Evolutionary conservation across 106 monocot genomes (phyloP).

Genomic region (Narthecium ossifragum): DNA sequence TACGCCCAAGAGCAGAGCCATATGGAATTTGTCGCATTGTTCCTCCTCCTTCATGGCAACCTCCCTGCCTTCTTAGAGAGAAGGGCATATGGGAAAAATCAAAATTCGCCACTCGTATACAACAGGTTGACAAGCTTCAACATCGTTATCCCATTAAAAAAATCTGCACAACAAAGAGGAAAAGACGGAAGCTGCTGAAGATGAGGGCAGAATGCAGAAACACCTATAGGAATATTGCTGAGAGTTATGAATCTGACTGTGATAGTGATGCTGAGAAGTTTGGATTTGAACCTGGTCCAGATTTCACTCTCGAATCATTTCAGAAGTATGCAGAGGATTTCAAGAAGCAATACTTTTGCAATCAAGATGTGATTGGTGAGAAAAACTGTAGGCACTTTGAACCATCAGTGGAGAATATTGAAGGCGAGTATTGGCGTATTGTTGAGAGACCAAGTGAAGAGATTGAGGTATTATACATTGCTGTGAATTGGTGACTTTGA

Average conservation of each 20-base stretch:
- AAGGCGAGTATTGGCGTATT: constrained; percentile 36
- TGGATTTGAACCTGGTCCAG: constrained; percentile 29
- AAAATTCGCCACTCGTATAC: constrained; percentile 23
- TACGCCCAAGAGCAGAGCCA: constrained; percentile 19
- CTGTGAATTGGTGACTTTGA: too few relatives aligned
- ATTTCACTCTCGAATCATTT: constrained; percentile 28
- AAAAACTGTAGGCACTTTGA: neutral
- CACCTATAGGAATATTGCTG: constrained; percentile 6
- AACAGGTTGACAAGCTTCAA: constrained; percentile 28
- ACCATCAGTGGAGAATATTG: constrained; percentile 24
- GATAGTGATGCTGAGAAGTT: constrained; percentile 21
- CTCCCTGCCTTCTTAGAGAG: constrained; percentile 32
- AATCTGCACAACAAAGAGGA: constrained; percentile 6
- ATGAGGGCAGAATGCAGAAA: constrained; percentile 8
- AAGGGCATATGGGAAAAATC: constrained; percentile 16
- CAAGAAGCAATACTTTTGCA: constrained; percentile 17
- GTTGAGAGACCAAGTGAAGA: constrained; percentile 35
- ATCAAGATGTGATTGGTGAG: constrained; percentile 1
- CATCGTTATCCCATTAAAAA: constrained; percentile 13
- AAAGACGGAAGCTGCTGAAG: constrained; percentile 12
- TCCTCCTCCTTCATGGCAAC: constrained; percentile 34
- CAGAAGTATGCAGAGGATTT: constrained; percentile 27
- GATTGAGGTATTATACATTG: constrained; percentile 23
- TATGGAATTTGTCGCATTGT: constrained; percentile 40
- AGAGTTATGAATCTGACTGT: constrained; percentile 9